phyloP scores from a whole-genome alignment of 163 green algal genomes.

The Trebouxia gelatinosa region DNA sequence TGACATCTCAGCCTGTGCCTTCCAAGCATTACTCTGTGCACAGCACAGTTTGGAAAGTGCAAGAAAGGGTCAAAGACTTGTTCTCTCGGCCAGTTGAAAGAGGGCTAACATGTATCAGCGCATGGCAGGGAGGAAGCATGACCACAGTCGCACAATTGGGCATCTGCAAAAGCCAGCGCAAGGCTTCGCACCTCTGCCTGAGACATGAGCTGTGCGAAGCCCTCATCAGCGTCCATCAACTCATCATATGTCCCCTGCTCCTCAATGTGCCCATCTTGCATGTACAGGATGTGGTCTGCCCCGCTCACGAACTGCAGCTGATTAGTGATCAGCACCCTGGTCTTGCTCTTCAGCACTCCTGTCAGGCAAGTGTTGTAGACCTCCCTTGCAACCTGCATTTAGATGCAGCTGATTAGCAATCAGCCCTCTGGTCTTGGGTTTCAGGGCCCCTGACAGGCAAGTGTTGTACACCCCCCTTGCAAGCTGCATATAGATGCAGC shows the following conservation, averaged over 20 bases:
- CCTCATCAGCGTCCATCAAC: slow-evolving; percentile 48
- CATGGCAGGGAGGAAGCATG: background rate
- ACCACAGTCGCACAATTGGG: background rate
- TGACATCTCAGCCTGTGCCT: no score
- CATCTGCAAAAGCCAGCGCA: background rate
- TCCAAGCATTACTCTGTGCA: no score
- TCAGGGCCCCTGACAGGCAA: no score
- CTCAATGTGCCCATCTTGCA: slow-evolving; percentile 43
- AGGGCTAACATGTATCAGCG: background rate
- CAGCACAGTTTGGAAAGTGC: no score
- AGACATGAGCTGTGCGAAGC: slow-evolving; percentile 58
- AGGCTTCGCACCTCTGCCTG: slow-evolving; percentile 37
- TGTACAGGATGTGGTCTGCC: slow-evolving; percentile 47
- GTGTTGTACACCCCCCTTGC: no score
- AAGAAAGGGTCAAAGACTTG: no score
- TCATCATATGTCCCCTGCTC: slow-evolving; percentile 57
- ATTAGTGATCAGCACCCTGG: slow-evolving; percentile 58
- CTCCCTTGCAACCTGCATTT: slow-evolving; percentile 37
- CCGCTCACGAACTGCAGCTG: slow-evolving; percentile 70
- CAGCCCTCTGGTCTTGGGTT: no score
- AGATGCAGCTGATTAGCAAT: no score
- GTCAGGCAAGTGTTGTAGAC: slow-evolving; percentile 36
- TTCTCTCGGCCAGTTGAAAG: background rate
- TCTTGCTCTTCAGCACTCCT: slow-evolving; percentile 30
- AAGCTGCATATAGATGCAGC: no score